Evolutionary conservation across 169 alveolate species (phyloP), one percentile per base, ranked within the genome.

Genomic region (Plasmodium gonderi): DNA sequence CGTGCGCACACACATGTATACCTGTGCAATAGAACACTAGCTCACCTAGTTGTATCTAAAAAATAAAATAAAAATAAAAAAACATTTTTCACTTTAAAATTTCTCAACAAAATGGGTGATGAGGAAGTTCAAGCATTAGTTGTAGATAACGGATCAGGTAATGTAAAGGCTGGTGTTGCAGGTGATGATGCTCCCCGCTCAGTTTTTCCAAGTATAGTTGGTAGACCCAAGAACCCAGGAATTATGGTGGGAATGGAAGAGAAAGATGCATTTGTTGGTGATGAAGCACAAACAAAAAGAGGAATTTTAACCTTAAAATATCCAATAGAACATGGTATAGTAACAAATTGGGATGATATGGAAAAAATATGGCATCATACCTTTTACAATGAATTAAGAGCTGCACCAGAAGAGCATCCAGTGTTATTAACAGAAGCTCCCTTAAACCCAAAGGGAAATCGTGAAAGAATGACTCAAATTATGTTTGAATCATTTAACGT

Each of bases 161-260:
- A 97, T 97, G 98, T 98, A 96, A 99, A 99, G 97, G 99, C 99
- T 44, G 99, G 99, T 75, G 98, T 99, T 75, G 99, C 99, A 42
- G 99, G 99, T 17, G 99, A 99, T 80, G 99, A 98, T 83, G 99
- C 99, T 54, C 99, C 99, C 40, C 97, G 99, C 40, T 97, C 99
- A 76, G 99, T 98, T 78, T 99, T 99, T 98, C 99, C 99, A 12
- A 97, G 99, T 91, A 98, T 99, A n/a, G 99, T 99, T 45, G 99
- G 99, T 20, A 96, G 99, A 76, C 99, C 99, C 26, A 98, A 97
- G 91, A 98, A 76, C 91, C 97, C 98, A 44, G 98, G 98, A 40
- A 97, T 98, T 91, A 98, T 99, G 99, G 99, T 98, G 1, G 99
- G 99, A 12, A 98, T 98, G 99, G 99, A 98, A 91, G 98, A 98